Conservation (phyloP, 306 rosid genomes). For the Cucurbita maxima region DNA sequence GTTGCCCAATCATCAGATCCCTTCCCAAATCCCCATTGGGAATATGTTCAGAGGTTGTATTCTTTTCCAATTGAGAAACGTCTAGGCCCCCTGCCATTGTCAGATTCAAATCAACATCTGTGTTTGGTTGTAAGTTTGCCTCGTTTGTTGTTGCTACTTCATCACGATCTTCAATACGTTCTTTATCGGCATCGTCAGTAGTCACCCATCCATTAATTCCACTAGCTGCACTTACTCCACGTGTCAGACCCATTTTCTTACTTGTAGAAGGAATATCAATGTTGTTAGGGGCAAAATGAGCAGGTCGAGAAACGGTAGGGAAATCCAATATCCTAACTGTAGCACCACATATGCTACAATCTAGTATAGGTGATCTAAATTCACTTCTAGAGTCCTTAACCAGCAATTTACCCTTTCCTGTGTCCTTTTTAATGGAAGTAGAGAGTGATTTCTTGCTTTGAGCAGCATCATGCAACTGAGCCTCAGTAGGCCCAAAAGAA, state of each 20-base stretch:
- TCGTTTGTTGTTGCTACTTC: slow-evolving; percentile 84
- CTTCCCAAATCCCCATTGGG: slow-evolving; percentile 83
- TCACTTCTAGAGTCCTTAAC: slow-evolving; percentile 60
- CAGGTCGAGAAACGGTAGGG: slow-evolving; percentile 66
- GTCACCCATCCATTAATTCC: slow-evolving; percentile 96
- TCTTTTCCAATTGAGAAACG: slow-evolving; percentile 45
- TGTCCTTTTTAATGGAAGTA: slow-evolving; percentile 57
- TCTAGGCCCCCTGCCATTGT: slow-evolving; percentile 73
- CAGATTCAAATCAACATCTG: slow-evolving; percentile 80
- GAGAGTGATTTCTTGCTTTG: slow-evolving; percentile 54
- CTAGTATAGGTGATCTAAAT: slow-evolving; percentile 65
- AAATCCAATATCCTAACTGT: slow-evolving; percentile 75
- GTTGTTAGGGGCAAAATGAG: slow-evolving; percentile 53
- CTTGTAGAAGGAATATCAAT: slow-evolving; percentile 69
- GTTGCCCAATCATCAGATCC: slow-evolving; percentile 94
- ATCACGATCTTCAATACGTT: slow-evolving; percentile 82
- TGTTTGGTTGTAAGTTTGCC: slow-evolving; percentile 28
- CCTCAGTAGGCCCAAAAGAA: slow-evolving; percentile 57
- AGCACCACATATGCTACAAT: slow-evolving; percentile 95
- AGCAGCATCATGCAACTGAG: slow-evolving; percentile 63
- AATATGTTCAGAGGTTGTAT: slow-evolving; percentile 48
- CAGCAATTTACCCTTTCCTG: slow-evolving; percentile 55
- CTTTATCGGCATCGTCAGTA: slow-evolving; percentile 74
- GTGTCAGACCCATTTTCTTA: slow-evolving; percentile 88
- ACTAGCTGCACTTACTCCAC: slow-evolving; percentile 99